phyloP scores from a whole-genome alignment of 768 basidiomycete genomes.

The Suillus sp. region DNA sequence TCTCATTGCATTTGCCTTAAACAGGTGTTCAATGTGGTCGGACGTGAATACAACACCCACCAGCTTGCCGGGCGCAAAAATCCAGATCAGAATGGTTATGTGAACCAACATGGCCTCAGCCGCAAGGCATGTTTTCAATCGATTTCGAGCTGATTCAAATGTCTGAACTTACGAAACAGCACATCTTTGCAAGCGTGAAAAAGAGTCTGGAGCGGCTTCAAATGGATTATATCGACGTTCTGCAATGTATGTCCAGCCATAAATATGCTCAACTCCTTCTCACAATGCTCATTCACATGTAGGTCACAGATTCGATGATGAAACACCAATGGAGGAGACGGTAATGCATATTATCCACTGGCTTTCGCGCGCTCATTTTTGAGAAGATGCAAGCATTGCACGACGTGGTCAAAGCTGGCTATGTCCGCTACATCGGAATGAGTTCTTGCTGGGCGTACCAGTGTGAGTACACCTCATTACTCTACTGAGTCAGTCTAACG shows the following conservation, averaged over 20 bases:
- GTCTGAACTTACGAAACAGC: constrained; percentile 29
- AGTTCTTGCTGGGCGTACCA: constrained; percentile 45
- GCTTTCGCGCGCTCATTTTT: not conserved
- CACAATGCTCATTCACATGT: not conserved
- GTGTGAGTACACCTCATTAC: constrained; percentile 25
- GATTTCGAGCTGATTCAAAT: not conserved
- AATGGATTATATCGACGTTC: constrained; percentile 58
- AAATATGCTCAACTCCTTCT: not conserved
- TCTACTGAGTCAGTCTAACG: not conserved
- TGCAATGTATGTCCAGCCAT: constrained; percentile 43
- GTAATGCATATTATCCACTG: constrained; percentile 17
- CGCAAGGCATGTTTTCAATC: constrained; percentile 37
- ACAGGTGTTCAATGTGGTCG: constrained; percentile 46
- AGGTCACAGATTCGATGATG: constrained; percentile 51
- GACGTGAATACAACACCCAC: constrained; percentile 18
- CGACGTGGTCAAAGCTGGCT: constrained; percentile 51
- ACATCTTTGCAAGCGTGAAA: constrained; percentile 60
- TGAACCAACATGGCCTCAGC: constrained; percentile 49
- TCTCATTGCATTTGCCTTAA: not conserved
- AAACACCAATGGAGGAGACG: constrained; percentile 53
- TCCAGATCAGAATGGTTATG: constrained; percentile 44
- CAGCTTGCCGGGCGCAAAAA: constrained; percentile 22
- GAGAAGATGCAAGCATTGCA: constrained; percentile 49
- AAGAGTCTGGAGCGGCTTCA: constrained; percentile 44
- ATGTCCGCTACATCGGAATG: constrained; percentile 50